Base-by-base conservation (phyloP, 225 moss, liverwort and hornwort species). In the Antitrichia curtipendula region DNA sequence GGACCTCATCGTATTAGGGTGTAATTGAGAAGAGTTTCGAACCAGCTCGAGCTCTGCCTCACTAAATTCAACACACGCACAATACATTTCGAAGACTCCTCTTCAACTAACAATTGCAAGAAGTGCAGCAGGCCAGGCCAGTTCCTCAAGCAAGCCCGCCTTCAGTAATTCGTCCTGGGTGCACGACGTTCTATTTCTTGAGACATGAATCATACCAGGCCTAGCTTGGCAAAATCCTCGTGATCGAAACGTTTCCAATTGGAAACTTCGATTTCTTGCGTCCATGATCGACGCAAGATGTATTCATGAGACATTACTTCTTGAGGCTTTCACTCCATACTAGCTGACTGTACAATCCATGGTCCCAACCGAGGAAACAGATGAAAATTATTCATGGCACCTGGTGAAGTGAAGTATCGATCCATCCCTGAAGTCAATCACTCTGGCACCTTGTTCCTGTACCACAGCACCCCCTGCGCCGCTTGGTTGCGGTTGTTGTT, bases 401-500 rank as follows among this genome's bases (percentile, higher is more conserved):
- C 64, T 79, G 81, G 45, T 16, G 62, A 23, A 81, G 62, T 57
- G 6, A 76, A 73, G 31, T 18, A 78, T n/a, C 9, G 32, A 80
- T 62, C 32, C 31, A 20, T 64, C 32, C 43, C 13, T 49, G 70
- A 28, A 28, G 16, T 82, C 25, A 25, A 77, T 77, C 56, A 93
- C 61, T 90, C 87, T 4, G 41, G 1, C 82, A 91, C 75, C 90
- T 95, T 89, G 68, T 92, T 96, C 21, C 84, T 91, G 88, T 88
- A 98, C 98, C 98, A 98, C 5, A 97, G 57, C 15, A 98, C 79
- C 18, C 98, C 98, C 24, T 87, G 81, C 58, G 91, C 23, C 22
- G 62, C 34, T 62, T 45, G 63, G 25, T 49, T 80, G 25, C 83
- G 7, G 78, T 28, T 28, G 76, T 70, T 70, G 29, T n/a, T n/a